phyloP scores from a whole-genome alignment of 2,329 filamentous ascomycete species.

The Ascochyta lentis region DNA sequence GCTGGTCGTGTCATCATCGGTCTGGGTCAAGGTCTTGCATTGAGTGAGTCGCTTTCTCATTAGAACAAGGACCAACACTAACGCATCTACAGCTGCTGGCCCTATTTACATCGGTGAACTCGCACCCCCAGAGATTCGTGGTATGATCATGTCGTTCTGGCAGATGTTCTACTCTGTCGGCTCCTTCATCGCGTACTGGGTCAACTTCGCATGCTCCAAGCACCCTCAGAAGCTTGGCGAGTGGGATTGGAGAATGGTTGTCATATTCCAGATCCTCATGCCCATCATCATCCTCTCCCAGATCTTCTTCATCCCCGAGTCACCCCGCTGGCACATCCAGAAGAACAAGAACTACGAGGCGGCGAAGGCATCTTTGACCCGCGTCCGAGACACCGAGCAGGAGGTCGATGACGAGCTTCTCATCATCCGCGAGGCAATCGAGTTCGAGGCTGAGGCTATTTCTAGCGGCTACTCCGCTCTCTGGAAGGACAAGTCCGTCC shows the following conservation, averaged over 20 bases:
- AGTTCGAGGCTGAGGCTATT: conserved; percentile 75
- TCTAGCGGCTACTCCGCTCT: conserved; percentile 68
- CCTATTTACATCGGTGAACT: conserved; percentile 76
- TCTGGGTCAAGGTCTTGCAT: conserved; percentile 71
- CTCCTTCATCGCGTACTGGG: conserved; percentile 68
- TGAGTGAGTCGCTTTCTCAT: conserved; percentile 54
- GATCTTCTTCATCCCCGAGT: conserved; percentile 69
- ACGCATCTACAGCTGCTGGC: conserved; percentile 60
- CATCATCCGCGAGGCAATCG: conserved; percentile 70
- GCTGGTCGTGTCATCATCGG: conserved; percentile 73
- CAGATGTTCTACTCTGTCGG: conserved; percentile 71
- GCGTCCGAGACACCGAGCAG: conserved; percentile 68
- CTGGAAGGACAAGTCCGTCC: conserved; percentile 72
- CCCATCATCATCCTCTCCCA: conserved; percentile 67
- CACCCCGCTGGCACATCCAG: conserved; percentile 72
- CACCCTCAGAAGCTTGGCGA: conserved; percentile 65
- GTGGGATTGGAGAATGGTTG: conserved; percentile 77
- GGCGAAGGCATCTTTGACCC: conserved; percentile 64
- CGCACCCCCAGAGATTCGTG: conserved; percentile 68
- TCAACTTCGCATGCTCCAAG: conserved; percentile 68
- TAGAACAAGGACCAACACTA: not conserved
- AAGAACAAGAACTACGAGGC: conserved; percentile 65
- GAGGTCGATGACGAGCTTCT: conserved; percentile 72
- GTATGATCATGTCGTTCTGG: conserved; percentile 73
- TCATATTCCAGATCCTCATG: conserved; percentile 75